Percentiles rank a stretch among this genome's conserved stretches.
Conservation (phyloP, 805 yeast species). For the Cyberlindnera bimundalis region DNA sequence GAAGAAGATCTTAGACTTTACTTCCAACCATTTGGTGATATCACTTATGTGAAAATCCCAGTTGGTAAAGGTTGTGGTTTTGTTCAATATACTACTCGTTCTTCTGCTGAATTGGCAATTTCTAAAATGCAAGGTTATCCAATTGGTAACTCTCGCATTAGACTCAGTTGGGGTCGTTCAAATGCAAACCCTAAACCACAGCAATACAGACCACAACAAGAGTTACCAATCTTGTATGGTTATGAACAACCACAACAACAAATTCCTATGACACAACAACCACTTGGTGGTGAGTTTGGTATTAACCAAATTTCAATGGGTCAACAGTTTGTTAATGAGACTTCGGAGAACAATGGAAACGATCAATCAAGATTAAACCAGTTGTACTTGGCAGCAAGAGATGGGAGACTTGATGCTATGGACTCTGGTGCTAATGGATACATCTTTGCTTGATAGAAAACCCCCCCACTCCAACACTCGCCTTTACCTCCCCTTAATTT, state of each 20-base stretch:
- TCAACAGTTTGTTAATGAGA: conserved; percentile 28
- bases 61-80: conserved; percentile 78
- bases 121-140: conserved; percentile 87
- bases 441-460: conserved; percentile 18
- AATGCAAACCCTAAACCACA: conserved; percentile 22
- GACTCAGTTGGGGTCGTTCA: conserved; percentile 87
- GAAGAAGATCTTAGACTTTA: conserved; percentile 58
- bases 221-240: conserved; percentile 26
- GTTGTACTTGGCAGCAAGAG: conserved; percentile 51
- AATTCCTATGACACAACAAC: conserved; percentile 5
- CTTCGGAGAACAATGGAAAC: conserved; percentile 30
- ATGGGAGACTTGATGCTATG: conserved; percentile 50
- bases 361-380: conserved; percentile 45
- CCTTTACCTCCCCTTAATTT: neutral
- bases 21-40: conserved; percentile 68
- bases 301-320: conserved; percentile 15
- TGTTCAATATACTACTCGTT: conserved; percentile 73
- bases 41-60: conserved; percentile 76
- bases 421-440: conserved; percentile 45
- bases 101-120: conserved; percentile 83
- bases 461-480: no score
- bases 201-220: conserved; percentile 25
- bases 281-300: conserved; percentile 19
- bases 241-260: conserved; percentile 14
- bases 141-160: conserved; percentile 75